phyloP scores from a whole-genome alignment of 305 asterid genomes.

The Coffea humblotiana region DNA sequence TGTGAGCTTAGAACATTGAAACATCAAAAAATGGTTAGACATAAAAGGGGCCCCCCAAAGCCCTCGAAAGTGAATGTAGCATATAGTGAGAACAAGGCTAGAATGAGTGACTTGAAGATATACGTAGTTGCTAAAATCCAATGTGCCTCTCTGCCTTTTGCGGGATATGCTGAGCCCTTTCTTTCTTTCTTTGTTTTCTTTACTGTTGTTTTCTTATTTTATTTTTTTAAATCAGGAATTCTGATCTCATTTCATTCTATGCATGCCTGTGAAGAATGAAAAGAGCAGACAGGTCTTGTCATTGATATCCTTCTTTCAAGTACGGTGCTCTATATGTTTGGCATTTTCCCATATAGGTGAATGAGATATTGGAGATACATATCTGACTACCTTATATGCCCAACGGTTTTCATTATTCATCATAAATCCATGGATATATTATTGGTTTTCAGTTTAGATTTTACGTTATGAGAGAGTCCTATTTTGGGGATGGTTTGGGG shows the following conservation, averaged over 20 bases:
- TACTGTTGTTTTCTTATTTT: neutral
- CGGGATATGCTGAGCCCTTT: neutral
- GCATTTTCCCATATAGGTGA: slow-evolving; percentile 10
- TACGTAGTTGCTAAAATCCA: slow-evolving; percentile 33
- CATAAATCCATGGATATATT: neutral
- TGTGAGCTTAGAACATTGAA: slow-evolving; percentile 37
- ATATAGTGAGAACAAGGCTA: slow-evolving; percentile 27
- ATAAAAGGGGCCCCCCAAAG: slow-evolving; percentile 32
- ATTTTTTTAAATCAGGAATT: neutral
- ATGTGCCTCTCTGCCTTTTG: slow-evolving; percentile 21
- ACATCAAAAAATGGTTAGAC: slow-evolving; percentile 33
- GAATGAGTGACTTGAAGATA: slow-evolving; percentile 31
- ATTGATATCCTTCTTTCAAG: slow-evolving; percentile 22
- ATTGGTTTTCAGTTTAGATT: neutral
- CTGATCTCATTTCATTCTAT: slow-evolving; percentile 2
- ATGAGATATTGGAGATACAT: neutral
- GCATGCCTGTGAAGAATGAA: slow-evolving; percentile 39
- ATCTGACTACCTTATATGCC: slow-evolving; percentile 4
- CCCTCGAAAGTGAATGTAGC: slow-evolving; percentile 23
- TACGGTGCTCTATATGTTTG: slow-evolving; percentile 26
- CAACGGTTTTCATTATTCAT: slow-evolving; percentile 16
- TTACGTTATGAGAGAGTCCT: neutral
- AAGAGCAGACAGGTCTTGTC: slow-evolving; percentile 44
- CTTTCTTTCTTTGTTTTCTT: neutral
- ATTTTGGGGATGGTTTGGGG: neutral